Evolutionary conservation across 2,329 filamentous ascomycete genomes (phyloP).

Genomic region (Furcasterigmium sp.): DNA sequence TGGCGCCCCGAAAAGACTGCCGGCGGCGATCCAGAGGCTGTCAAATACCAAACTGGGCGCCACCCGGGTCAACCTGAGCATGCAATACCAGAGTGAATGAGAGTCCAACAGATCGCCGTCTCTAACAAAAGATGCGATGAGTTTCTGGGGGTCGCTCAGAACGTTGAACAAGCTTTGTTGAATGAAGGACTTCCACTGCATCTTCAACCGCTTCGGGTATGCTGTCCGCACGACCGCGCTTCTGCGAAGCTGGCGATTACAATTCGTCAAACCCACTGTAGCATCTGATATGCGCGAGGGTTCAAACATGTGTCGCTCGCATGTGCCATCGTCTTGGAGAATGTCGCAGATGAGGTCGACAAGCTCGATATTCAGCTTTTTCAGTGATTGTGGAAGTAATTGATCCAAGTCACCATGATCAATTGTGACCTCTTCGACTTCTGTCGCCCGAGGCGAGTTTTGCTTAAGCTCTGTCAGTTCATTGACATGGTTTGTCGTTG

Average conservation of each 20-base stretch:
- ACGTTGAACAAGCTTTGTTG: constrained; percentile 62
- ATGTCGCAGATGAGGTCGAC: constrained; percentile 58
- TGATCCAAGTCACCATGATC: constrained; percentile 13
- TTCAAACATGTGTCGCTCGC: constrained; percentile 42
- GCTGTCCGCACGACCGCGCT: constrained; percentile 18
- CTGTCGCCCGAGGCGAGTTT: no score
- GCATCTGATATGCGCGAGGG: constrained; percentile 15
- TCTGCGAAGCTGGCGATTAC: constrained; percentile 25
- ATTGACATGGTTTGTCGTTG: no score
- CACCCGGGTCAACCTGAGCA: constrained; percentile 53
- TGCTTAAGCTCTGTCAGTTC: no score
- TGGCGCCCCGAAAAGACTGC: constrained; percentile 52
- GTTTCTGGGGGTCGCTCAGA: constrained; percentile 49
- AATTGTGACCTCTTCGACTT: not conserved
- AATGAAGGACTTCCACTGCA: constrained; percentile 55
- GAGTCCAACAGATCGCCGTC: constrained; percentile 52
- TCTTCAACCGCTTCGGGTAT: constrained; percentile 25
- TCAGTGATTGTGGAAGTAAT: constrained; percentile 52
- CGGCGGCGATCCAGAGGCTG: constrained; percentile 58
- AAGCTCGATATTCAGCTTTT: constrained; percentile 46
- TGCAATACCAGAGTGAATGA: constrained; percentile 58
- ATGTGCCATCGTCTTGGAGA: constrained; percentile 50
- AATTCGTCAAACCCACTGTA: constrained; percentile 4
- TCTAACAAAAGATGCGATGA: constrained; percentile 52
- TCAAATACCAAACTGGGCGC: constrained; percentile 56